These are phyloP conservation scores for Kodamaea lidongshanica DNA, from an alignment of 805 yeast genomes.

Conservation along the genomic window DNA sequence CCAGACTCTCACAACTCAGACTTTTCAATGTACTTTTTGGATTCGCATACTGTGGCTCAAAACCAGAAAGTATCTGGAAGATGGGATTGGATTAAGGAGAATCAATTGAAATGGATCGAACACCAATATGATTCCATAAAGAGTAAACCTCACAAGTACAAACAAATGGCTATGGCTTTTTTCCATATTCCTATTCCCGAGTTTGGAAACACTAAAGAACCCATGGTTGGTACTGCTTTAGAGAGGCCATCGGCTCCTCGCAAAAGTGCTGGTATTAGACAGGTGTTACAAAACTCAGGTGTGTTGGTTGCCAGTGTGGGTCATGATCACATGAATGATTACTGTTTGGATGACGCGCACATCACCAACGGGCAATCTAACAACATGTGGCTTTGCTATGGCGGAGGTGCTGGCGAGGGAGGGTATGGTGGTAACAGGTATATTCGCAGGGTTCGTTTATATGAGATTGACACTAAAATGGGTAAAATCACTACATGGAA, in stretches of 20 bases:
- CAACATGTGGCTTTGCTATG: slow-evolving; percentile 81
- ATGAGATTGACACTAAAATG: slow-evolving; percentile 50
- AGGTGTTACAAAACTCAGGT: slow-evolving; percentile 54
- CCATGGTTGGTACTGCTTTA: slow-evolving; percentile 53
- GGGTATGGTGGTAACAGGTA: slow-evolving; percentile 94
- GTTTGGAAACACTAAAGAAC: slow-evolving; percentile 45
- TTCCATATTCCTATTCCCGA: slow-evolving; percentile 95
- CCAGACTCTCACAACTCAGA: slow-evolving; percentile 33
- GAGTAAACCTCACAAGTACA: slow-evolving; percentile 26
- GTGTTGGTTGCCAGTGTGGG: slow-evolving; percentile 78
- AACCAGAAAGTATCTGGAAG: slow-evolving; percentile 66
- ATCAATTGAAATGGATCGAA: slow-evolving; percentile 57
- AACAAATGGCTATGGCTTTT: slow-evolving; percentile 74
- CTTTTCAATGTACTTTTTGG: slow-evolving; percentile 67
- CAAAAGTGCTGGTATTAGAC: slow-evolving; percentile 61
- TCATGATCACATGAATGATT: slow-evolving; percentile 95
- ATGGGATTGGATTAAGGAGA: slow-evolving; percentile 78
- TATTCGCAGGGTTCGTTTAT: slow-evolving; percentile 70
- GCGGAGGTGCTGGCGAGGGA: slow-evolving; percentile 92
- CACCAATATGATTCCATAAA: slow-evolving; percentile 13
- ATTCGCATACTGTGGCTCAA: slow-evolving; percentile 72
- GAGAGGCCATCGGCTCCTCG: slow-evolving; percentile 80
- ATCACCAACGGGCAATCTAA: slow-evolving; percentile 23
- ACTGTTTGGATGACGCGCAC: slow-evolving; percentile 56
- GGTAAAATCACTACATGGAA: slow-evolving; percentile 64